Evolutionary conservation across 2,329 filamentous ascomycete genomes (phyloP).

Genomic region (Leptodontidium sp.): DNA sequence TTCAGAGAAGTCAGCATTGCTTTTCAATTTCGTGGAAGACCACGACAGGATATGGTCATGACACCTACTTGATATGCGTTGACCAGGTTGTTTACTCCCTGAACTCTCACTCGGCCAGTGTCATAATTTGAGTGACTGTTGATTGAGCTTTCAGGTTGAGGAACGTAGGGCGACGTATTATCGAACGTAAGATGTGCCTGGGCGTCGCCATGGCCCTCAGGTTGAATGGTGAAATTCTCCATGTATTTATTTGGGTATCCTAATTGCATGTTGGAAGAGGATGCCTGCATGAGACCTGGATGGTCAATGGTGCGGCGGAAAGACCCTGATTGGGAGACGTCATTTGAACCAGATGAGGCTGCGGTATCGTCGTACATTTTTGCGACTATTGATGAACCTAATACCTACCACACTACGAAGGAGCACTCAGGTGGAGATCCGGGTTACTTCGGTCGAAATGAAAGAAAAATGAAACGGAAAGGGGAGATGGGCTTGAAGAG

Average conservation of each 20-base stretch:
- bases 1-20: conserved; percentile 6
- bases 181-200: not conserved
- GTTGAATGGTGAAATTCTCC: not conserved
- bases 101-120: not conserved
- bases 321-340: not conserved
- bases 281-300: not conserved
- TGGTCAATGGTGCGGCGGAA: not conserved
- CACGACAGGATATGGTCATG: not conserved
- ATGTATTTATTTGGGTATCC: not conserved
- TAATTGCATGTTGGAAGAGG: conserved; percentile 3
- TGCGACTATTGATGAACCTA: not conserved
- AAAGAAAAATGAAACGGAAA: conserved; percentile 2
- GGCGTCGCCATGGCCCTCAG: not conserved
- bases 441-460: not conserved
- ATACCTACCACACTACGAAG: not conserved
- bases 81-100: not conserved
- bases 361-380: conserved; percentile 3
- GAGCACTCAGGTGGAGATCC: conserved; percentile 1
- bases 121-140: conserved; percentile 2
- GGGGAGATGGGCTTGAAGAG: conserved; percentile 1
- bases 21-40: not conserved
- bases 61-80: conserved; percentile 1
- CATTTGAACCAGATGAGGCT: not conserved
- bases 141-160: conserved; percentile 1
- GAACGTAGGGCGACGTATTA: not conserved